These are phyloP conservation scores for Dothistroma septosporum DNA, from an alignment of 2,329 filamentous ascomycete genomes.

Conservation along the genomic window DNA sequence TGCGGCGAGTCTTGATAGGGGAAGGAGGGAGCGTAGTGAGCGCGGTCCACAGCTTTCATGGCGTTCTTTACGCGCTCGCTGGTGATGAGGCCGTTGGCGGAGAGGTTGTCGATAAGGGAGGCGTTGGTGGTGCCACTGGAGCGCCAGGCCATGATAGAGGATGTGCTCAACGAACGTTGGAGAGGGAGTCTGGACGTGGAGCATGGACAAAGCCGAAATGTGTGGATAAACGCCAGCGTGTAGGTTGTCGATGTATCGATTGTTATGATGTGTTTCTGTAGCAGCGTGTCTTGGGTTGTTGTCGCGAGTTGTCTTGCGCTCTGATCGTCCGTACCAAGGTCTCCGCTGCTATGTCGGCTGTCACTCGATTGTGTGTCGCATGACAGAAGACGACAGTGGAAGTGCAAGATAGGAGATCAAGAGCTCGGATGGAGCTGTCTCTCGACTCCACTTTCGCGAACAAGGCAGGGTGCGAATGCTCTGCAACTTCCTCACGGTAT, in stretches of 20 bases:
- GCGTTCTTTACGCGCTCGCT: constrained; percentile 68
- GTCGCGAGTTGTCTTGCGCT: neutral
- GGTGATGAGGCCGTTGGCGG: constrained; percentile 66
- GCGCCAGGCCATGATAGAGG: constrained; percentile 69
- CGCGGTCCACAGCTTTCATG: constrained; percentile 80
- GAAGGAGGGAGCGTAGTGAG: constrained; percentile 66
- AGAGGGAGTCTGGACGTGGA: neutral
- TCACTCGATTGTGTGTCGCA: neutral
- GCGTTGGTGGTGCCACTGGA: constrained; percentile 71
- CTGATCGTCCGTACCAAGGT: neutral
- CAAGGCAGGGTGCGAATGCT: neutral
- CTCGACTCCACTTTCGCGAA: neutral
- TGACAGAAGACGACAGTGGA: neutral
- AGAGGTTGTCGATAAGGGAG: constrained; percentile 75
- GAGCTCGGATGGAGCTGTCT: neutral
- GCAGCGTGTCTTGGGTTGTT: neutral
- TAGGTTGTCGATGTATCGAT: neutral
- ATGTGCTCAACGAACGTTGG: neutral
- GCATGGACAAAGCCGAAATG: neutral
- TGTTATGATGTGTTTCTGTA: neutral
- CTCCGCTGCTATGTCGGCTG: neutral
- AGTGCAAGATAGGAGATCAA: neutral
- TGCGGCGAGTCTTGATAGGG: constrained; percentile 74
- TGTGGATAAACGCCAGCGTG: neutral
- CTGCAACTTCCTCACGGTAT: no score